Evolutionary conservation across 2,329 filamentous ascomycete genomes (phyloP).

Genomic region (Fonsecaea pedrosoi): DNA sequence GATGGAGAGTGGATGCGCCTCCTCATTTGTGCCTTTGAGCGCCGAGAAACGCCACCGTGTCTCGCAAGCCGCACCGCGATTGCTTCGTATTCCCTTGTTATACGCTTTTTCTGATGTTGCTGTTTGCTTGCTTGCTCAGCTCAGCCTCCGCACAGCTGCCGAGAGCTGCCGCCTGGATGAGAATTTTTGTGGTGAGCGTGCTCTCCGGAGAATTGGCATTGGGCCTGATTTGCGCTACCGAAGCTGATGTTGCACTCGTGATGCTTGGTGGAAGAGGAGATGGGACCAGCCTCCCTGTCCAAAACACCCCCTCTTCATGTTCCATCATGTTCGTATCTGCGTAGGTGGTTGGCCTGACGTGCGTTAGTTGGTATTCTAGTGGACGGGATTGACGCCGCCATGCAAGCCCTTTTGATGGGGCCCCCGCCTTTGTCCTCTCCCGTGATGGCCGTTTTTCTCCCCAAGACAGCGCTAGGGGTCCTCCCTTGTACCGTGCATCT

Average conservation of each 20-base stretch:
- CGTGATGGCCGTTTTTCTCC: conserved; percentile 14
- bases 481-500: conserved; percentile 15
- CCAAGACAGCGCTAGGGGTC: conserved; percentile 9
- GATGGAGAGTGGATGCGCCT: too few relatives aligned
- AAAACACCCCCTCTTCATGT: conserved; percentile 7
- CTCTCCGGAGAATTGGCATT: conserved; percentile 5
- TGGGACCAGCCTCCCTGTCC: conserved; percentile 1
- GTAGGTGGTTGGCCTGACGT: conserved; percentile 15
- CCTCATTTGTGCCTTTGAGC: background rate
- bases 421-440: background rate
- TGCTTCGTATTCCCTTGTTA: conserved; percentile 8
- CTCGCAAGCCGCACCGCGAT: background rate
- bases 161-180: conserved; percentile 11
- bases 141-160: conserved; percentile 27
- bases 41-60: conserved; percentile 7
- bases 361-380: background rate
- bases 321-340: conserved; percentile 3
- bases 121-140: conserved; percentile 7
- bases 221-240: conserved; percentile 12
- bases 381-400: conserved; percentile 1
- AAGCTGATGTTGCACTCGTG: conserved; percentile 27
- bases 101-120: conserved; percentile 9
- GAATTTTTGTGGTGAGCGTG: background rate
- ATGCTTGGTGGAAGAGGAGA: background rate
- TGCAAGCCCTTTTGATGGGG: conserved; percentile 15